Evolutionary conservation across 1,139 yeast species (phyloP), one percentile per base, ranked within the genome.

Genomic region (Pichia sp.): DNA sequence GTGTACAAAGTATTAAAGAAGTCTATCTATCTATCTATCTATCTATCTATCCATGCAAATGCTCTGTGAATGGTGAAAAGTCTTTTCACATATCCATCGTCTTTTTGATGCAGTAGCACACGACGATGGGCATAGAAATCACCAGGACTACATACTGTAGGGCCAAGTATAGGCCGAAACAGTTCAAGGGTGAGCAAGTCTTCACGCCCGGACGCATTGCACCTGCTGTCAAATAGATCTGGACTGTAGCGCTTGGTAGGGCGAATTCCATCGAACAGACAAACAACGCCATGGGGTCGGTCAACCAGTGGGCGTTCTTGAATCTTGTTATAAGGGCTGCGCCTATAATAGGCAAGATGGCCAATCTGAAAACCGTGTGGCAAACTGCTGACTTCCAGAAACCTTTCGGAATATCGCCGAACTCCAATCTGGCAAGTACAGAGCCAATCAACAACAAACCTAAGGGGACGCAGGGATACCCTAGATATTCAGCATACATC

Each of bases 381-480:
- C 75, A 58, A 1, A 75, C 61, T 1, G 83, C 75, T 5, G 81
- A 72, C 66, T 85, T 82, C 90, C 96, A 87, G 69, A 90, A 88
- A 1, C 95, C 95, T 2, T 76, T 73, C 11, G 92, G 89, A 63
- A 90, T 72, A 11, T 73, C 67, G 11, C 76, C 77, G 26, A 90
- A 73, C 59, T 81, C 78, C 56, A 92, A 75, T 50, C 97, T 73
- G 0, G 96, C 85, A 44, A 92, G 77, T 5, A 96, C 86, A 3
- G 95, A 93, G 1, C 98, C 98, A 48, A 92, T 72, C 56, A 92
- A 69, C 50, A 88, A 67, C 56, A 92, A 74, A 1, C 97, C 97
- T 55, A 89, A 70, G 0, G 97, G 98, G 31, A 92, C 97, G 41
- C 90, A 82, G 0, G 97, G 97, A 3, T 82, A 82, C 0, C 97